Evolutionary conservation across 2,329 filamentous ascomycete genomes (phyloP).

Genomic region (Anisogramma anomala): DNA sequence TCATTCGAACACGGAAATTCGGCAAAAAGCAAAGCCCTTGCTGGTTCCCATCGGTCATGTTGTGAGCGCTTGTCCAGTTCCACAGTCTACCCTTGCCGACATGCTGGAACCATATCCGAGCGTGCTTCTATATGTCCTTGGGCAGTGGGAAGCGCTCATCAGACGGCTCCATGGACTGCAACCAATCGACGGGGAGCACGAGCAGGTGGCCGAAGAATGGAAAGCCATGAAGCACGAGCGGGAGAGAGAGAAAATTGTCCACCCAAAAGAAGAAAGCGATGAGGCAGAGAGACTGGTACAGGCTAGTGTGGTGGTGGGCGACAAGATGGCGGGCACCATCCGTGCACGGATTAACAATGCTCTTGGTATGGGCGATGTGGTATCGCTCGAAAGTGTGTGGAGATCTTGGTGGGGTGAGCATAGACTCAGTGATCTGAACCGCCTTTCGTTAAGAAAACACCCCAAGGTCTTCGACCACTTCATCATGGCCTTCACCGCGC

Average conservation of each 20-base stretch:
- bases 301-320: no score
- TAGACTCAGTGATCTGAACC: conserved; percentile 12
- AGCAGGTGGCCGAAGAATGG: not conserved
- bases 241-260: not conserved
- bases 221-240: not conserved
- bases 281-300: no score
- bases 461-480: conserved; percentile 24
- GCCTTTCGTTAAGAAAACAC: conserved; percentile 13
- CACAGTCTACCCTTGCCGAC: conserved; percentile 11
- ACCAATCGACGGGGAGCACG: not conserved
- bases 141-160: conserved; percentile 11
- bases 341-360: no score
- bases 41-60: conserved; percentile 17
- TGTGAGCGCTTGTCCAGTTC: conserved; percentile 10
- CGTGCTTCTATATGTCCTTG: conserved; percentile 16
- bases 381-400: conserved; percentile 20
- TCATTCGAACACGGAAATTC: conserved; percentile 13
- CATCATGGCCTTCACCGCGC: conserved; percentile 23
- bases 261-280: no score
- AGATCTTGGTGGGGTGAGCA: conserved; percentile 20
- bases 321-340: no score
- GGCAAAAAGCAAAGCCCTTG: conserved; percentile 18
- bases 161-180: conserved; percentile 7
- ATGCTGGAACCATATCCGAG: conserved; percentile 16
- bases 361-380: conserved; percentile 19